phyloP scores from a whole-genome alignment of 352 stramenopile genomes.

The Phytophthora sp. region DNA sequence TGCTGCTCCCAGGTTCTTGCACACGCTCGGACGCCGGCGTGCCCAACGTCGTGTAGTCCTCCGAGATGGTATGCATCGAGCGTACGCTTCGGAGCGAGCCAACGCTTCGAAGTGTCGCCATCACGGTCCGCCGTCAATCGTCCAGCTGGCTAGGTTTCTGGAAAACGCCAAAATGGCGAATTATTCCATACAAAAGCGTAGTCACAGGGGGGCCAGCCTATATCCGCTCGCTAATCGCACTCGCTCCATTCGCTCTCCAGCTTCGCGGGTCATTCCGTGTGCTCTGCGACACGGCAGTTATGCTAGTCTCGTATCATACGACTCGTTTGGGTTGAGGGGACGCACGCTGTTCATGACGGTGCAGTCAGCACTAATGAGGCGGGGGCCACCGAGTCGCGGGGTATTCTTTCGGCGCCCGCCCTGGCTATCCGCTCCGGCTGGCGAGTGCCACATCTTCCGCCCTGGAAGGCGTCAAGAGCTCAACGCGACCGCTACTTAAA shows the following conservation, averaged over 20 bases:
- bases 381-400: not conserved
- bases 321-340: too few species aligned
- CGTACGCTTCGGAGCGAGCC: slow-evolving; percentile 12
- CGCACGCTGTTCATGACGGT: too few species aligned
- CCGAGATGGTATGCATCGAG: slow-evolving; percentile 53
- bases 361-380: slow-evolving; percentile 11
- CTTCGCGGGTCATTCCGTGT: slow-evolving; percentile 18
- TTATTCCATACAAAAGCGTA: slow-evolving; percentile 14
- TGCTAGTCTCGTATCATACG: too few species aligned
- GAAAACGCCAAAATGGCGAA: not conserved
- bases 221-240: slow-evolving; percentile 24
- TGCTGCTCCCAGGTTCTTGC: slow-evolving; percentile 27
- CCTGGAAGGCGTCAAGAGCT: not conserved
- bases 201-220: slow-evolving; percentile 1
- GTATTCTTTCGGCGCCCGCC: slow-evolving; percentile 9
- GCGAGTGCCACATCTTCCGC: slow-evolving; percentile 18
- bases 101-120: slow-evolving; percentile 20
- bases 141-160: slow-evolving; percentile 6
- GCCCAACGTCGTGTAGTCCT: slow-evolving; percentile 44
- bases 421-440: slow-evolving; percentile 27
- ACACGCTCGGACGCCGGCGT: slow-evolving; percentile 30
- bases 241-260: slow-evolving; percentile 15
- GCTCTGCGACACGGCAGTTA: slow-evolving; percentile 19
- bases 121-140: slow-evolving; percentile 10
- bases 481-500: not conserved